Evolutionary conservation across 805 yeast genomes (phyloP), one percentile per base, ranked within the genome.

Genomic region (Martiniozyma abietophila): DNA sequence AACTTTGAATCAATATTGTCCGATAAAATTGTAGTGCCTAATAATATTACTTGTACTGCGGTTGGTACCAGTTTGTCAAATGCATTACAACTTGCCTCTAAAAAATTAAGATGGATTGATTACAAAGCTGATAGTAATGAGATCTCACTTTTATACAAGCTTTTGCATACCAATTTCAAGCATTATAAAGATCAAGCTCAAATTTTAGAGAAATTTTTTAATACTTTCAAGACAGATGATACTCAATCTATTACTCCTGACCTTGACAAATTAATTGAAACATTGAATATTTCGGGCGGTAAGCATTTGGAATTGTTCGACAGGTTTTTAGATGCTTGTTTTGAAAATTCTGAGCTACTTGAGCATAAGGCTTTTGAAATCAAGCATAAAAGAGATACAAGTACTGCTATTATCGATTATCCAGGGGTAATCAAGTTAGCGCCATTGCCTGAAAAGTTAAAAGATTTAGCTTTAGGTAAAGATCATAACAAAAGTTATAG

Each of bases 341-440:
- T n/a, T n/a, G n/a, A n/a, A n/a, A n/a, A n/a, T n/a, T n/a, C n/a
- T n/a, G n/a, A n/a, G n/a, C 49, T n/a, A 21, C 10, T 21, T 11
- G 11, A 21, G 8, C 24, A 8, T n/a, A 33, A 37, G 16, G 15
- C 11, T 6, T n/a, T 22, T 9, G 12, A 26, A 8, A 26, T 20
- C 19, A 19, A 19, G n/a, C 41, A 38, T 31, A 26, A 15, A 15
- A 22, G 38, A 6, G 41, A 38, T 27, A 22, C 15, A 5, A 3
- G 4, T 3, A 26, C 38, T 29, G 29, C 32, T 16, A 16, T 20
- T 14, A 38, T 67, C 18, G 76, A 68, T 17, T 73, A 64, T 42
- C 78, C 83, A 5, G 76, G 77, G 9, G 62, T 66, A 6, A 58
- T 73, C 2, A 68, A 67, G 33, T 54, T 79, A 32, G 60, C 71